Evolutionary conservation across 768 basidiomycete species (phyloP).

Genomic region (Suillus hirtellus): DNA sequence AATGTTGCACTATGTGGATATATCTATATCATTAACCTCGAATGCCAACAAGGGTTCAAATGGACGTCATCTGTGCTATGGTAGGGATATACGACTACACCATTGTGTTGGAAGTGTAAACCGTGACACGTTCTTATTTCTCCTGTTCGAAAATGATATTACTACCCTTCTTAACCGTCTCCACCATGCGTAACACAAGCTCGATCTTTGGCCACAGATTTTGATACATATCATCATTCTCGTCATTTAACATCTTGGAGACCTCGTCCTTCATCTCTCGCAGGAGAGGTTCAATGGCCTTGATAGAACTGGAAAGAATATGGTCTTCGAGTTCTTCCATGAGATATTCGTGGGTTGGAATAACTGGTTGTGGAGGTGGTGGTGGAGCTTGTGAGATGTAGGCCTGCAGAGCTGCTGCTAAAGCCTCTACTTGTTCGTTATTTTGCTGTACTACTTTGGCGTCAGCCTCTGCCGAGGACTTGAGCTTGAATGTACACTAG

Average conservation of each 20-base stretch:
- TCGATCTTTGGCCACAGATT: constrained; percentile 28
- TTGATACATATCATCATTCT: constrained; percentile 23
- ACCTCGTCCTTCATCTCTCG: constrained; percentile 26
- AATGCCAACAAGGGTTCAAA: neutral
- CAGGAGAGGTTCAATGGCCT: constrained; percentile 24
- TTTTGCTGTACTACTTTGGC: constrained; percentile 19
- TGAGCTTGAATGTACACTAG: constrained; percentile 19
- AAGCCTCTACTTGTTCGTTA: constrained; percentile 29
- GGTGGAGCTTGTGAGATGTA: constrained; percentile 31
- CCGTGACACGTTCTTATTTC: neutral
- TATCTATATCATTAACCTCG: constrained; percentile 12
- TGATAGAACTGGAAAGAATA: constrained; percentile 27
- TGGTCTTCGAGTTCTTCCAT: constrained; percentile 27
- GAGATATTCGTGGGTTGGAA: constrained; percentile 33
- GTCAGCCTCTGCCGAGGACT: constrained; percentile 17
- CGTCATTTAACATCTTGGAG: constrained; percentile 23
- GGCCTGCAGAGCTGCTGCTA: constrained; percentile 31
- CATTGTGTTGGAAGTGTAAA: neutral
- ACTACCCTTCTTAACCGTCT: constrained; percentile 23
- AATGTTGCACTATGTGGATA: constrained; percentile 20
- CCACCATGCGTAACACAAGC: constrained; percentile 31
- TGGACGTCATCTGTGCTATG: neutral
- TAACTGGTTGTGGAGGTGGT: constrained; percentile 13
- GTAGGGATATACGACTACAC: neutral
- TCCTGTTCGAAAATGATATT: neutral